Conservation (phyloP, 2,329 filamentous ascomycete species). For the Orbilia oligospora region DNA sequence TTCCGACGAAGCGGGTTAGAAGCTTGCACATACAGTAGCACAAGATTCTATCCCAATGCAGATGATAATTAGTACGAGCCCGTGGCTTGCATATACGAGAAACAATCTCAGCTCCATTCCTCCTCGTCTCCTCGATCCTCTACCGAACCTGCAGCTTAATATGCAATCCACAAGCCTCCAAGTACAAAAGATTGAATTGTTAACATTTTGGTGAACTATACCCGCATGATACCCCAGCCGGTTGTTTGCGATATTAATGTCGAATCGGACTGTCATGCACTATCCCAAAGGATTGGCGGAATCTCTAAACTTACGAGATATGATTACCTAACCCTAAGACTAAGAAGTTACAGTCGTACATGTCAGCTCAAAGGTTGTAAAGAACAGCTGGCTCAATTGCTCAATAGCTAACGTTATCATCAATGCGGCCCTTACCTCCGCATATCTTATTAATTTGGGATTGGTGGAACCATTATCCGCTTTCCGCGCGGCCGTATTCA, state of each 20-base stretch:
- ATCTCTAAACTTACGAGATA: conserved; percentile 33
- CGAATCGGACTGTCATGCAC: not conserved
- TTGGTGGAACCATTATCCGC: conserved; percentile 21
- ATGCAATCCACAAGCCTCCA: conserved; percentile 15
- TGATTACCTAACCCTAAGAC: conserved; percentile 37
- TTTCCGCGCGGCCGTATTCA: not conserved
- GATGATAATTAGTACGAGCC: not conserved
- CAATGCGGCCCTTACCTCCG: conserved; percentile 27
- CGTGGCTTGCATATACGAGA: conserved; percentile 25
- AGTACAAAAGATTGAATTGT: conserved; percentile 19
- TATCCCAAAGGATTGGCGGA: conserved; percentile 1
- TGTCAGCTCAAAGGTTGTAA: not conserved
- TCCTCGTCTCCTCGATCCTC: conserved; percentile 10
- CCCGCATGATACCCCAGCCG: not conserved
- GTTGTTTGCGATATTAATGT: not conserved
- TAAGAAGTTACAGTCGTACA: not conserved
- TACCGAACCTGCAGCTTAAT: conserved; percentile 15
- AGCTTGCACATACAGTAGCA: conserved; percentile 25
- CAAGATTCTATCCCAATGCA: conserved; percentile 13
- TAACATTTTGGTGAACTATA: not conserved
- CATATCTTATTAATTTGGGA: not conserved
- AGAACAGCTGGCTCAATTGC: not conserved
- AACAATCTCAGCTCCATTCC: conserved; percentile 8
- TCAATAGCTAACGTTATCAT: conserved; percentile 30
- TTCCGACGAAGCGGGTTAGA: not conserved